These are phyloP conservation scores for Alternaria sp. DNA, from an alignment of 2,329 filamentous ascomycete species.

Conservation along the genomic window DNA sequence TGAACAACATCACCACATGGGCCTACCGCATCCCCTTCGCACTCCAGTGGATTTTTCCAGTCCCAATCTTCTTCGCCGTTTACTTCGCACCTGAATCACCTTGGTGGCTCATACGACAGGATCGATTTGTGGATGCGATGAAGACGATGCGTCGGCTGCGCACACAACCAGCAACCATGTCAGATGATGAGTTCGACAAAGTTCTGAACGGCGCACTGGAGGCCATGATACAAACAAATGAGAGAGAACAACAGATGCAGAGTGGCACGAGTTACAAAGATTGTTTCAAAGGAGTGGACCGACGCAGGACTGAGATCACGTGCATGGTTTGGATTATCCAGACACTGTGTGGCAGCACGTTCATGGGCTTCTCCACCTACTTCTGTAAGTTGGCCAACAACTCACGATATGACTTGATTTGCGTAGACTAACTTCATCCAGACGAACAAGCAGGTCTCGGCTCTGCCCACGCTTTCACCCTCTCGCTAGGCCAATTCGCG, in stretches of 20 bases:
- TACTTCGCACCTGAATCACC: slow-evolving; percentile 71
- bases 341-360: slow-evolving; percentile 34
- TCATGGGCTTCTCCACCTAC: slow-evolving; percentile 47
- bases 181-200: slow-evolving; percentile 11
- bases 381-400: slow-evolving; percentile 36
- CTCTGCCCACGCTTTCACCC: slow-evolving; percentile 8
- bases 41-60: slow-evolving; percentile 61
- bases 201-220: slow-evolving; percentile 2
- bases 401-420: rapidly evolving
- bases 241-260: slow-evolving; percentile 70
- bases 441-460: slow-evolving; percentile 23
- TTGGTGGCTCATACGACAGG: slow-evolving; percentile 74
- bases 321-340: slow-evolving; percentile 56
- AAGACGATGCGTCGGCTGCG: slow-evolving; percentile 15
- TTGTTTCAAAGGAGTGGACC: slow-evolving; percentile 79
- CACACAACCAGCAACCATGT: slow-evolving; percentile 9
- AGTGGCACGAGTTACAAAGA: slow-evolving; percentile 75
- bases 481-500: slow-evolving; percentile 16
- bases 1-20: slow-evolving; percentile 65
- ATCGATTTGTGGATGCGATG: slow-evolving; percentile 67
- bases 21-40: slow-evolving; percentile 68
- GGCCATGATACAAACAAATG: slow-evolving; percentile 83
- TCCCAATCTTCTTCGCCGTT: slow-evolving; percentile 68
- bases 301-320: slow-evolving; percentile 76
- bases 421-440: not conserved